These are phyloP conservation scores for Schwanniomyces yamadae DNA, from an alignment of 805 yeast genomes.

Conservation along the genomic window DNA sequence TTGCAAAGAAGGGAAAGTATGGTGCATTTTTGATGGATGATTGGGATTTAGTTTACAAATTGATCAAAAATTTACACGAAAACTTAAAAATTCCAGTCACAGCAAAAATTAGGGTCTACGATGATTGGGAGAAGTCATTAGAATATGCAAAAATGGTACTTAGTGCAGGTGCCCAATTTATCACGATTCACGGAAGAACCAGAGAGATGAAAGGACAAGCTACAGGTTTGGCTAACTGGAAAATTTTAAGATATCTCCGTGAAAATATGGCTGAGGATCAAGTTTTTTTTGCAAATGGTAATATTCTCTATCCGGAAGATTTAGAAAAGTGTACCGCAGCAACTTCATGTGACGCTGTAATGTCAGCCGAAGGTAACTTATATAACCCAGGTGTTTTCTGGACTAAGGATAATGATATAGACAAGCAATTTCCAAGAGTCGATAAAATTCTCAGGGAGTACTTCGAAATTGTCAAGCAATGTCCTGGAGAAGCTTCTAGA, in stretches of 20 bases:
- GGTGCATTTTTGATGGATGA: constrained; percentile 97
- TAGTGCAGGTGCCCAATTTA: constrained; percentile 91
- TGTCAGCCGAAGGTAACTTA: constrained; percentile 96
- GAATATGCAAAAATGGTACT: constrained; percentile 87
- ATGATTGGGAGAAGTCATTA: constrained; percentile 77
- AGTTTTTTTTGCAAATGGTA: constrained; percentile 93
- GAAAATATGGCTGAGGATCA: constrained; percentile 77
- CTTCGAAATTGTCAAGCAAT: constrained; percentile 69
- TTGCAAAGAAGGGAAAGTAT: constrained; percentile 90
- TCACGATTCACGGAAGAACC: constrained; percentile 93
- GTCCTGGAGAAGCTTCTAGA: constrained; percentile 70
- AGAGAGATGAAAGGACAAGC: constrained; percentile 97
- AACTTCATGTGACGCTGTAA: constrained; percentile 82
- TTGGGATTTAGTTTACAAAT: constrained; percentile 75
- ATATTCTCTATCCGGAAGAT: constrained; percentile 87
- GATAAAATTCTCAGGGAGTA: constrained; percentile 83
- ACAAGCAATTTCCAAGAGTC: constrained; percentile 78
- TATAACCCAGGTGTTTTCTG: constrained; percentile 91
- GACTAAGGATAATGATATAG: constrained; percentile 49
- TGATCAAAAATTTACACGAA: constrained; percentile 72
- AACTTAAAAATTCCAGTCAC: constrained; percentile 86
- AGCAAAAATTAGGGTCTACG: constrained; percentile 89
- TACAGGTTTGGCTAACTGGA: constrained; percentile 96
- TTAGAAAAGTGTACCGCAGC: constrained; percentile 62
- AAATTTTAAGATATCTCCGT: constrained; percentile 65